A percentile compares a stretch with the other conserved stretches of the same genome.
These are phyloP conservation scores for Paramecium biaurelia DNA, from an alignment of 73 alveolate species.

Conservation along the genomic window DNA sequence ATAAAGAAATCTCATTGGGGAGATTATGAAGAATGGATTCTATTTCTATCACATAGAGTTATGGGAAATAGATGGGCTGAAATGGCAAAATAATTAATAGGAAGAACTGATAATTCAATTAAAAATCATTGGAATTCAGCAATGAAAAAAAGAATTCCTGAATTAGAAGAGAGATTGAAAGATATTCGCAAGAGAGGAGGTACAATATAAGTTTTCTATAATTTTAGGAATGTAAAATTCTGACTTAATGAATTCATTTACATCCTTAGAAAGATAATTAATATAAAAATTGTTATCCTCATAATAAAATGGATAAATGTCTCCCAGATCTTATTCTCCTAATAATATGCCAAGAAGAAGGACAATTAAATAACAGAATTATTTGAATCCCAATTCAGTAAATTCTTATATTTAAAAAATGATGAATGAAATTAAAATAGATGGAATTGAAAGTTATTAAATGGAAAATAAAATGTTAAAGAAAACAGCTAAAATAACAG, in stretches of 20 bases:
- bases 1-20: constrained; percentile 96
- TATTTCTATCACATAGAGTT: constrained; percentile 88
- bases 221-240: constrained; percentile 96
- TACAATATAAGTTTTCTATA: neutral
- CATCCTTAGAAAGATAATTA: neutral
- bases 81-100: constrained; percentile 84
- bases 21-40: constrained; percentile 97
- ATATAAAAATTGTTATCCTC: neutral
- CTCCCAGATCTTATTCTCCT: constrained; percentile 50
- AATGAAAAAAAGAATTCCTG: constrained; percentile 73
- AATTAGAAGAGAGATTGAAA: constrained; percentile 39
- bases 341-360: constrained; percentile 35
- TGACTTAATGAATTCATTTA: constrained; percentile 17
- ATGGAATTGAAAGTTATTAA: neutral
- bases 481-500: constrained; percentile 3
- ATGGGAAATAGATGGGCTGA: constrained; percentile 96
- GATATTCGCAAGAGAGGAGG: constrained; percentile 52
- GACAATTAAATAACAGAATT: constrained; percentile 12
- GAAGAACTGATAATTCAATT: constrained; percentile 92
- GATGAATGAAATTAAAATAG: constrained; percentile 38
- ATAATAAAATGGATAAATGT: neutral
- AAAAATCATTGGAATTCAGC: constrained; percentile 95
- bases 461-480: constrained; percentile 32
- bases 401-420: neutral
- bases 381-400: constrained; percentile 29